Base-by-base conservation (phyloP, 306 rosid genomes). In the Inga oerstediana region DNA sequence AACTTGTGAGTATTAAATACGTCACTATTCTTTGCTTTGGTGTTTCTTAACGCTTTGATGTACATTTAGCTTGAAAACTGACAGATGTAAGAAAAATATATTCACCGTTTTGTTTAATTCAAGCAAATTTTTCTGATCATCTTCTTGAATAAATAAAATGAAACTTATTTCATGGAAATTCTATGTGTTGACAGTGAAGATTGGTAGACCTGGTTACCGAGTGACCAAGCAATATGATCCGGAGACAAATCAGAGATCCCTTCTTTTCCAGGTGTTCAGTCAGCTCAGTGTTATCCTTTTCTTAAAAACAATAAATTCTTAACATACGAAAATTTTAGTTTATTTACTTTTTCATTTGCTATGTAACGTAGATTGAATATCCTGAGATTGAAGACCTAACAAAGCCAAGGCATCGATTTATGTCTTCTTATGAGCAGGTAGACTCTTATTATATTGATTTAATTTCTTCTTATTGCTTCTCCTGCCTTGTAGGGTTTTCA, bases 351-450 rank as follows among this genome's bases (percentile, higher is more conserved):
- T 32, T 5, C 44, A 65, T 15, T 56, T 46, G 41, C 41, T 73
- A 0, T 78, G 78, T 54, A 15, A 3, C 84, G 88, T 82, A 96
- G 99, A 96, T 96, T 86, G 99, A 96, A 83, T 96, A 92, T 86
- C 99, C 99, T 58, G 99, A 96, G 82, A 96, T 96, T 85, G 99
- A 93, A 89, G 99, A 96, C 86, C 90, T 88, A 9, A 79, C 92
- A 3, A 96, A 91, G 89, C 99, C 98, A 12, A 92, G 99, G 80
- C 99, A 96, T 78, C 89, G 97, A 8, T 93, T 96, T 87, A 93
- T 96, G 99, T 96, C 99, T 68, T 96, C 99, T 66, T 96, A 92
- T 58, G 99, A 96, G 85, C 99, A 96, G 94, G 99, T 93, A 16
- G 41, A 34, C 74, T 45, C 56, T 79, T 22, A 15, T 66, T 71